Evolutionary conservation across 2,329 filamentous ascomycete species (phyloP), one percentile per base, ranked within the genome.

Genomic region (Sordariomycetes sp.): DNA sequence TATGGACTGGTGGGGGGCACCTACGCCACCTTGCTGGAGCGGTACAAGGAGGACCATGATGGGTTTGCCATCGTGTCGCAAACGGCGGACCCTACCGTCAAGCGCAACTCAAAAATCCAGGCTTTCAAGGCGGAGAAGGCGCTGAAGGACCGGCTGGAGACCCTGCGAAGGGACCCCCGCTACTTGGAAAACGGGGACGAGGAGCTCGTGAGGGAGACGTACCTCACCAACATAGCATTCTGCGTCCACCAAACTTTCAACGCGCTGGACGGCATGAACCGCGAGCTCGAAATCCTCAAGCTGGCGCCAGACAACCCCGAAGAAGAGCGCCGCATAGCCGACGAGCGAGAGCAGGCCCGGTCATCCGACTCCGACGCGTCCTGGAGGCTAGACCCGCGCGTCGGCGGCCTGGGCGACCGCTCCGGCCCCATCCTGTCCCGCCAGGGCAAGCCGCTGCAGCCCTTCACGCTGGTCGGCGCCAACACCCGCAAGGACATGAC

Each of bases 121-220:
- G 78, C 83, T 40, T 95, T 87, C 59, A 79, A 76, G 47, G 75
- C 84, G 33, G 92, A 96, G 57, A 94, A 92, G 55, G 78, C 82
- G 41, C 60, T 98, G 39, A 87, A 86, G 58, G 70, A 78, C 44
- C 88, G 82, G 55, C 67, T 96, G n/a, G 84, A 86, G 57, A 54
- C 51, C 24, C 57, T 70, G 46, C 57, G 59, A 34, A 51, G 50
- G 23, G 61, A 68, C 27, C 63, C 64, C 27, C 47, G 60, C 43
- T 62, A 82, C 39, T 71, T 75, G 30, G 65, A 72, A 8, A 59
- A 82, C 39, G 77, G 80, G 30, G 92, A 96, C 48, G 92, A 98
- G 37, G 84, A 88, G 46, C 70, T 81, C n/a, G 72, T 87, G 11
- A 78, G 92, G 32, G 72, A 84, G 41, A 66, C 94, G 20, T 78